Conservation (phyloP, 129 eudicot genomes). For the Pittosporum tobira region DNA sequence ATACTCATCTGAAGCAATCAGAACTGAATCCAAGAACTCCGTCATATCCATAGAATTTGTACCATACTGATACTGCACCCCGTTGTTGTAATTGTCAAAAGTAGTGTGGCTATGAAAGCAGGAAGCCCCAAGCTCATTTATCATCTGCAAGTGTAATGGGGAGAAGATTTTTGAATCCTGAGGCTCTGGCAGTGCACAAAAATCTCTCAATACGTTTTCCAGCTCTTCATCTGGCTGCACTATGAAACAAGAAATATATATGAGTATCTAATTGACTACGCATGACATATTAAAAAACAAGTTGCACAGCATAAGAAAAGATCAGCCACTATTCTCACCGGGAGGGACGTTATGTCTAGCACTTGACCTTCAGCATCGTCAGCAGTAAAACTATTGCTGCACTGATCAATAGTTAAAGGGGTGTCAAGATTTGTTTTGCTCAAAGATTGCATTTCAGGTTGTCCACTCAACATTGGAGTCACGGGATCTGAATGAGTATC, state of each 20-base stretch:
- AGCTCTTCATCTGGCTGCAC: constrained; percentile 53
- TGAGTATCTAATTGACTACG: neutral
- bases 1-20: constrained; percentile 36
- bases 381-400: constrained; percentile 15
- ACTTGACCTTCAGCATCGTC: constrained; percentile 21
- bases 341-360: constrained; percentile 19
- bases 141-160: constrained; percentile 41
- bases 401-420: constrained; percentile 28
- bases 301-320: neutral
- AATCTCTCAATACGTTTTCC: constrained; percentile 30
- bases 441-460: constrained; percentile 22
- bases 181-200: constrained; percentile 22
- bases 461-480: constrained; percentile 29
- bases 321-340: constrained; percentile 12
- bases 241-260: constrained; percentile 7
- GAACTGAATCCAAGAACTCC: constrained; percentile 37
- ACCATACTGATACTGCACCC: constrained; percentile 35
- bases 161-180: constrained; percentile 50
- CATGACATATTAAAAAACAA: neutral
- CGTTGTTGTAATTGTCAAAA: constrained; percentile 16
- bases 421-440: constrained; percentile 11
- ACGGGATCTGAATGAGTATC: constrained; percentile 40
- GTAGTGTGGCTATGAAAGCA: constrained; percentile 11
- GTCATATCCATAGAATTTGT: constrained; percentile 24
- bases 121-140: constrained; percentile 34